Conservation (phyloP, 1,139 yeast species). For the Geotrichum phurueaensis region DNA sequence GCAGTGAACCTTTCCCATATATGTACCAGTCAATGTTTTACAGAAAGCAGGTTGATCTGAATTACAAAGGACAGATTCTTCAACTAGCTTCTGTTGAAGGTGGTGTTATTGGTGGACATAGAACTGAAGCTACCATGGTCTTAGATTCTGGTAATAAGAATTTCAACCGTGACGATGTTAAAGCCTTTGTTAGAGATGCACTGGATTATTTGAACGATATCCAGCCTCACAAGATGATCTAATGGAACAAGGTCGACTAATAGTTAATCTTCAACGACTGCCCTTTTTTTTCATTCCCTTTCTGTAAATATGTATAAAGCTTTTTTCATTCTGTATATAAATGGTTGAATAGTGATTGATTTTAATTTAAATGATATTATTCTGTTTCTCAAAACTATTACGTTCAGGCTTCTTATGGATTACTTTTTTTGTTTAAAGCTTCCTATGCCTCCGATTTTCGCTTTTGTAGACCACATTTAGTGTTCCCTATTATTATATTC, state of each 20-base stretch:
- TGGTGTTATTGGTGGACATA: conserved; percentile 51
- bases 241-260: background rate
- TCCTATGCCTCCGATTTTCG: too few species aligned
- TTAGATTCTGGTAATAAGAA: conserved; percentile 32
- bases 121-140: conserved; percentile 44
- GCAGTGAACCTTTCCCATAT: conserved; percentile 35
- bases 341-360: background rate
- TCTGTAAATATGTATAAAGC: background rate
- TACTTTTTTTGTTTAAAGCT: background rate
- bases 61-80: conserved; percentile 36
- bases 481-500: too few species aligned
- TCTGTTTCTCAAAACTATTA: background rate
- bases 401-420: too few species aligned
- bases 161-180: conserved; percentile 5
- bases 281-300: background rate
- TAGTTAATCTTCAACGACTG: background rate
- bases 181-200: conserved; percentile 9
- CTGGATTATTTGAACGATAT: conserved; percentile 10
- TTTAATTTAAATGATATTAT: background rate
- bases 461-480: too few species aligned
- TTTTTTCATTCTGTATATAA: background rate
- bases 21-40: conserved; percentile 41
- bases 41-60: conserved; percentile 44
- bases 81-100: conserved; percentile 51
- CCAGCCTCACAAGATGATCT: conserved; percentile 8